Evolutionary conservation across 176 grass and related monocot species (phyloP).

Genomic region (Aegilops bicornis): DNA sequence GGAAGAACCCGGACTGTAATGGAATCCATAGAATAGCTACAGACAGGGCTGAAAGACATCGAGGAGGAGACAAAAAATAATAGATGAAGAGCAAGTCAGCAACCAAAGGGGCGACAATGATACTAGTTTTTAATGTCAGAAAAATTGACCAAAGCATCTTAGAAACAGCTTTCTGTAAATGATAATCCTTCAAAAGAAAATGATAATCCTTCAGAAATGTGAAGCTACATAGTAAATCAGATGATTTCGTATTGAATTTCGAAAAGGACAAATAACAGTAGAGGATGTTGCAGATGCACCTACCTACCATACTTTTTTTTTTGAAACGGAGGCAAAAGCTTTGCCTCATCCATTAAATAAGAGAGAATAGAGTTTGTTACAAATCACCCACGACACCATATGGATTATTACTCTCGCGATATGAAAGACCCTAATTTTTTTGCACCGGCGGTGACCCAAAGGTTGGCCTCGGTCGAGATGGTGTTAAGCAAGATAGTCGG

Average conservation of each 20-base stretch:
- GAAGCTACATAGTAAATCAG: constrained; percentile 14
- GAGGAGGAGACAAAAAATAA: neutral
- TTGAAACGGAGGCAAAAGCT: no score
- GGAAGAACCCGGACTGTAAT: neutral
- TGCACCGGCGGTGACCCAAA: no score
- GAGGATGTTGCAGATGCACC: neutral
- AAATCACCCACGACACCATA: no score
- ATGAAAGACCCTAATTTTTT: no score
- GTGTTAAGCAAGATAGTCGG: no score
- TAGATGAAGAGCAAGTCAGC: neutral
- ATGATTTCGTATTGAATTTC: neutral
- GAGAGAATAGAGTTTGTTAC: no score
- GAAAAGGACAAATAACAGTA: neutral
- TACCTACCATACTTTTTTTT: neutral
- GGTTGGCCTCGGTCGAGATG: no score
- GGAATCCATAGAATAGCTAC: neutral
- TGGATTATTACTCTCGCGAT: no score
- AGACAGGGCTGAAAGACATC: neutral
- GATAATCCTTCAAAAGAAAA: neutral
- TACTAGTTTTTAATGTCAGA: neutral
- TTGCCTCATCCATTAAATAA: no score
- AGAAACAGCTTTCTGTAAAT: constrained; percentile 28
- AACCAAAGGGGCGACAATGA: neutral
- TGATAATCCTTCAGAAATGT: neutral
- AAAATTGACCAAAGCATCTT: neutral